Base-by-base conservation (phyloP, 345 rosid genomes). In the Eucalyptus decipiens region DNA sequence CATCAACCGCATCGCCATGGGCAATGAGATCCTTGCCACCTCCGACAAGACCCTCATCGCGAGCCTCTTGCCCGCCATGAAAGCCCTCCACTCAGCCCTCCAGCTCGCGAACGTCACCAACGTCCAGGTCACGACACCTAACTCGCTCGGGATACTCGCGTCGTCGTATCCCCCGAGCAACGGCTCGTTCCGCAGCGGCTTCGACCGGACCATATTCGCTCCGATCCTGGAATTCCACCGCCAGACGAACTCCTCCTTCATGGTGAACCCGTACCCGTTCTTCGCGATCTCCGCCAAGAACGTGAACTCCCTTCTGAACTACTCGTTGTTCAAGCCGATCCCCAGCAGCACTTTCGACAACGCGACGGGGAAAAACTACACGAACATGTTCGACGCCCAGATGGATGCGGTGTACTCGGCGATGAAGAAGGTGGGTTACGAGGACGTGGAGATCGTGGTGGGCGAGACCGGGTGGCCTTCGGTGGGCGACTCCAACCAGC, bases 341-440 rank as follows among this genome's bases (percentile, higher is more conserved):
- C 58, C 58, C 76, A 11, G 93, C 6, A 97, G 95, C 18, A 40
- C 88, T 43, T 96, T 96, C 86, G 93, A 98, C 65, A 37, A 90
- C 1, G 94, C 92, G 88, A 97, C 94, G 43, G 94, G 93, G 65
- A 94, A 96, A 89, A 95, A 93, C 62, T 98, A 97, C 92, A 97
- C 94, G 96, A 98, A 98, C 94, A 98, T 98, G 99, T 98, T 98
- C 89, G 98, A 98, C 92, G 99, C 99, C 89, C 97, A 96, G 97
- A 96, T 97, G 65, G 99, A 98, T 92, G 98, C 98, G 15, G 95
- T 96, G 45, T 90, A 91, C 86, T 92, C 97, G 65, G 99, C 99
- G 5, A 89, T 97, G 90, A 92, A 90, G 37, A 83, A 95, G 1
- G 89, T 97, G 92, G 99, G 98, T 12, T 97, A 93, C 89, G 94